Base-by-base conservation (phyloP, 306 rosid species). In the Ammopiptanthus mongolicus region DNA sequence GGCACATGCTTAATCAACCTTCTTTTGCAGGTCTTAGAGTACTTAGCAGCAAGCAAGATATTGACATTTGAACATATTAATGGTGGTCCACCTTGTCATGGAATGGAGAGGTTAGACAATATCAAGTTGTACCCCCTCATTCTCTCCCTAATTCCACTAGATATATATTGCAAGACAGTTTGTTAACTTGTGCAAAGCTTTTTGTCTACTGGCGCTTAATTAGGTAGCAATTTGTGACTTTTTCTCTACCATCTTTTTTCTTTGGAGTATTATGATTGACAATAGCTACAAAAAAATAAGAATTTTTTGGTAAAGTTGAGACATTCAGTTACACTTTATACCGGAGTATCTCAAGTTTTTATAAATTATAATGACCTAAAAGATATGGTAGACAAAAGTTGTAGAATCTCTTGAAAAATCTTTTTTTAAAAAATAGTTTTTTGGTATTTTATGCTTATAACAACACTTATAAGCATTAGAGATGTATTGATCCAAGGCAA, bases 81-180 rank as follows among this genome's bases (percentile, higher is more conserved):
- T 70, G 86, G 89, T 7, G 97, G 91, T 65, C 96, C 99, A 72
- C 99, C 97, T 48, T 88, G 92, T 69, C 88, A 57, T n/a, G 97
- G 97, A 88, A 92, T 95, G 99, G 99, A 95, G 88, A 95, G 99
- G 99, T 95, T 33, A 79, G 89, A 71, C 50, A 73, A 53, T 76
- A 47, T 70, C 71, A 46, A 71, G 37, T 1, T 57, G 36, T 57
- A 10, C 2, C 63, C 17, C 41, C 10, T 0, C 1, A n/a, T n/a
- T 6, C 55, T 65, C 44, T 13, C 61, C 57, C 44, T 7, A 5
- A 29, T 22, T 73, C 55, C 51, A 9, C 6, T 0, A 4, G 1
- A 36, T 36, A 5, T 0, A 29, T 34, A 21, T 33, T 74, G n/a
- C 61, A 33, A 6, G 56, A 61, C 44, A 44, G 17, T 65, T 73